phyloP scores from a whole-genome alignment of 441 rosid genomes.

The Pelargonium australe region DNA sequence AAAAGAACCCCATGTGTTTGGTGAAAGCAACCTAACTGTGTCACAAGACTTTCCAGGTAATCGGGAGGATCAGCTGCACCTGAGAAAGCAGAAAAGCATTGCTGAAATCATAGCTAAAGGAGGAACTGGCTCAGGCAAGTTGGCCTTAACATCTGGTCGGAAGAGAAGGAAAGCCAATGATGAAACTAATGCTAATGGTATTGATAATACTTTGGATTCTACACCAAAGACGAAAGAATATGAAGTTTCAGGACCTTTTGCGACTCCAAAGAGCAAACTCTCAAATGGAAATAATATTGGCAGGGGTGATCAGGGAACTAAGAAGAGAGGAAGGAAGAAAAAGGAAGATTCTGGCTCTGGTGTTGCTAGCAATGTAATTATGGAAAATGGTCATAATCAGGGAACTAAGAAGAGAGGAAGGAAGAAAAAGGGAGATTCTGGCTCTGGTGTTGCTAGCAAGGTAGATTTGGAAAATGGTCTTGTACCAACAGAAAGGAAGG shows the following conservation, averaged over 20 bases:
- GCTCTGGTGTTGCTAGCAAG: constrained; percentile 10
- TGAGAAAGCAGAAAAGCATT: constrained; percentile 73
- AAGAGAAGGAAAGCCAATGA: constrained; percentile 26
- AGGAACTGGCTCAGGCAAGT: constrained; percentile 18
- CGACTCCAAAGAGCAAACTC: constrained; percentile 17
- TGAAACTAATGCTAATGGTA: constrained; percentile 17
- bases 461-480: constrained; percentile 12
- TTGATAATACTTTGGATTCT: constrained; percentile 16
- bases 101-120: constrained; percentile 50
- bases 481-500: constrained; percentile 22
- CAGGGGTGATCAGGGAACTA: constrained; percentile 22
- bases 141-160: constrained; percentile 18
- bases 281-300: constrained; percentile 19
- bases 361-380: constrained; percentile 18
- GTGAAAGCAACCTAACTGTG: constrained; percentile 20
- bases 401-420: constrained; percentile 23
- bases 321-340: constrained; percentile 26
- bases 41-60: constrained; percentile 33
- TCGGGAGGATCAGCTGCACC: constrained; percentile 33
- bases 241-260: constrained; percentile 24
- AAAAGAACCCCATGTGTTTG: constrained; percentile 13
- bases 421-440: constrained; percentile 22
- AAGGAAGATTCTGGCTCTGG: constrained; percentile 11
- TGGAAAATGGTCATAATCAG: constrained; percentile 16
- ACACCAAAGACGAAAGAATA: constrained; percentile 20